phyloP scores from a whole-genome alignment of 2,329 filamentous ascomycete genomes.

The Phaeophleospora eucalypticola region DNA sequence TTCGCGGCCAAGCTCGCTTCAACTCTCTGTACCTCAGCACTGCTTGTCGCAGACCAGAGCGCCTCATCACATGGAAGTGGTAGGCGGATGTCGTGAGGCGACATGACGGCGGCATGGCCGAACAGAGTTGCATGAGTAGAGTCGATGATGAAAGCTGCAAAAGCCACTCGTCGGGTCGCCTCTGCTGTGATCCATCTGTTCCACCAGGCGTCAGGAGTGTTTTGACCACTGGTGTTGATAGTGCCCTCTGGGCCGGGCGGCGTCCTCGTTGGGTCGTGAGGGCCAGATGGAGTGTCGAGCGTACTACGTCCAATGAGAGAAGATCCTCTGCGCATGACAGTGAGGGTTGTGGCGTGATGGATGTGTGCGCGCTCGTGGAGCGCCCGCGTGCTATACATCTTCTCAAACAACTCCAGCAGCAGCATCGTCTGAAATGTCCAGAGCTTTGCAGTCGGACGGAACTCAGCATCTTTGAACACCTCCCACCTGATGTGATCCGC shows the following conservation, averaged over 20 bases:
- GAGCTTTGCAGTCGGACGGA: conserved; percentile 84
- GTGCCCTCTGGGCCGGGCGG: conserved; percentile 46
- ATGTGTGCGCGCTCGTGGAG: conserved; percentile 94
- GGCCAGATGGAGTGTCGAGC: conserved; percentile 76
- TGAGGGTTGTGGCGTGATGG: conserved; percentile 92
- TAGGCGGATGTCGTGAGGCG: conserved; percentile 88
- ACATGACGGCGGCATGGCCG: conserved; percentile 94
- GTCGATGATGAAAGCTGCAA: conserved; percentile 91
- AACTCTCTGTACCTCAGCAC: conserved; percentile 77
- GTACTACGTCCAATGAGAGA: conserved; percentile 83
- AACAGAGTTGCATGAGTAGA: conserved; percentile 98
- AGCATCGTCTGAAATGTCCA: conserved; percentile 94
- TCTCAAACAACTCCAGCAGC: conserved; percentile 89
- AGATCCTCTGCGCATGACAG: conserved; percentile 87
- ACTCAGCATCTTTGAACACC: conserved; percentile 87
- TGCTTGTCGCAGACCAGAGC: conserved; percentile 85
- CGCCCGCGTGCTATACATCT: conserved; percentile 91
- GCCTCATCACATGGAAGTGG: conserved; percentile 89
- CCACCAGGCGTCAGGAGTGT: conserved; percentile 87
- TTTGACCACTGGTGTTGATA: conserved; percentile 43
- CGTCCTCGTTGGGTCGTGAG: conserved; percentile 51
- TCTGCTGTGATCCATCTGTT: conserved; percentile 94
- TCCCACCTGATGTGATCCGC: conserved; percentile 95
- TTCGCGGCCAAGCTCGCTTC: conserved; percentile 76
- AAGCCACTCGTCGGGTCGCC: conserved; percentile 81